These are phyloP conservation scores for Leishmania braziliensis DNA, from an alignment of 208 protist genomes.

Conservation along the genomic window DNA sequence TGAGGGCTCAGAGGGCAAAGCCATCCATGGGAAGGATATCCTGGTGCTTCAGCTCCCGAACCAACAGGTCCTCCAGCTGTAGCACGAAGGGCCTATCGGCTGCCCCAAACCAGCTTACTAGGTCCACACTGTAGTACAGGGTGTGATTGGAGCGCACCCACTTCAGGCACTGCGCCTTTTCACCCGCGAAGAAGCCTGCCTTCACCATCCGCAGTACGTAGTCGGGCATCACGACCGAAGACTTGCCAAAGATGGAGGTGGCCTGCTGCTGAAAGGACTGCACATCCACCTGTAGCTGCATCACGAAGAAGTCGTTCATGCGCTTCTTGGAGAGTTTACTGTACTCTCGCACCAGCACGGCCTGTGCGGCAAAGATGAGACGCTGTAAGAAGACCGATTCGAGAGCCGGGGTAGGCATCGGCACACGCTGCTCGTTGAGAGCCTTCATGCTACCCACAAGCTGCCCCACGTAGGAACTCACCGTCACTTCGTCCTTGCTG, in stretches of 20 bases:
- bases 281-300: slow-evolving; percentile 85
- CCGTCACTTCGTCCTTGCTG: slow-evolving; percentile 58
- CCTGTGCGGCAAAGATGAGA: slow-evolving; percentile 76
- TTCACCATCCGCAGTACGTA: slow-evolving; percentile 72
- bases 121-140: slow-evolving; percentile 57
- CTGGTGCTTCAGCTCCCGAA: slow-evolving; percentile 53
- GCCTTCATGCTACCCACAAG: slow-evolving; percentile 50
- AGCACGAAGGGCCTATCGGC: slow-evolving; percentile 59
- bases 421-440: slow-evolving; percentile 49
- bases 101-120: slow-evolving; percentile 67
- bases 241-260: slow-evolving; percentile 47
- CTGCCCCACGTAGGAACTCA: slow-evolving; percentile 63
- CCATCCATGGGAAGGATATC: slow-evolving; percentile 65
- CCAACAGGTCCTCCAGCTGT: slow-evolving; percentile 69
- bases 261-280: slow-evolving; percentile 83
- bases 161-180: slow-evolving; percentile 44
- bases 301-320: slow-evolving; percentile 68
- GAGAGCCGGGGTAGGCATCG: slow-evolving; percentile 68
- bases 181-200: slow-evolving; percentile 72
- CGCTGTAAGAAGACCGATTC: slow-evolving; percentile 68
- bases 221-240: slow-evolving; percentile 59
- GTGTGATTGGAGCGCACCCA: slow-evolving; percentile 70
- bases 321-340: slow-evolving; percentile 73
- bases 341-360: slow-evolving; percentile 72
- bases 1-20: slow-evolving; percentile 35